Base-by-base conservation (phyloP, 2,329 filamentous ascomycete species). In the Hirsutella rhossiliensis region DNA sequence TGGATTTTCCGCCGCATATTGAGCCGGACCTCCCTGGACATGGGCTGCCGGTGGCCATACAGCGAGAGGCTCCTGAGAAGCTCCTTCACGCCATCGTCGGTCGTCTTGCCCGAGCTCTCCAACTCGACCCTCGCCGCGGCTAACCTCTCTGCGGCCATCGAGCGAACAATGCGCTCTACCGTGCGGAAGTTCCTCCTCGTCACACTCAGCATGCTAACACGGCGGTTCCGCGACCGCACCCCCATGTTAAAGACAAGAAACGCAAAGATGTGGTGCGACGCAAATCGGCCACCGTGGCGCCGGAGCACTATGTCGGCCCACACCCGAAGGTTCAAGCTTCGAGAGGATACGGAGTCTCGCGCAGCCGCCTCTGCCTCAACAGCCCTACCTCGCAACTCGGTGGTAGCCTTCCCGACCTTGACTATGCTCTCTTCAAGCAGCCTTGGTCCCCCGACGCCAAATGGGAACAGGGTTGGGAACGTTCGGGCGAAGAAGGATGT, bases 211-310 rank as follows among this genome's bases (percentile, higher is more conserved):
- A 43, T 43, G 23, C 42, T 43, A 20, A 40, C 36, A 4, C 42
- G 34, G 27, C 42, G 42, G 28, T 43, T 43, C 27, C 36, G 38
- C 42, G 39, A 50, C 12, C 44, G 34, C 11, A 50, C 41, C 20
- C 42, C 31, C 29, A 50, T 45, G 34, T 48, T 49, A 38, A 49
- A 49, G 4, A 49, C 45, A 11, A 49, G 17, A 29, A 49, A 49
- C n/a, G 39, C 27, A 40, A 49, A 49, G 19, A 49, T 43, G 2
- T 41, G 40, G 34, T 49, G 47, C 6, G 41, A 42, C 6, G 47
- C 23, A 43, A 2, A n/a, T n/a, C n/a, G n/a, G n/a, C n/a, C n/a
- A n/a, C n/a, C n/a, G n/a, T n/a, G n/a, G n/a, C n/a, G n/a, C n/a
- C n/a, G n/a, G n/a, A n/a, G n/a, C n/a, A n/a, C n/a, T n/a, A n/a